Conservation (phyloP, 2,329 filamentous ascomycete species). For the Leptosphaerulina australis region DNA sequence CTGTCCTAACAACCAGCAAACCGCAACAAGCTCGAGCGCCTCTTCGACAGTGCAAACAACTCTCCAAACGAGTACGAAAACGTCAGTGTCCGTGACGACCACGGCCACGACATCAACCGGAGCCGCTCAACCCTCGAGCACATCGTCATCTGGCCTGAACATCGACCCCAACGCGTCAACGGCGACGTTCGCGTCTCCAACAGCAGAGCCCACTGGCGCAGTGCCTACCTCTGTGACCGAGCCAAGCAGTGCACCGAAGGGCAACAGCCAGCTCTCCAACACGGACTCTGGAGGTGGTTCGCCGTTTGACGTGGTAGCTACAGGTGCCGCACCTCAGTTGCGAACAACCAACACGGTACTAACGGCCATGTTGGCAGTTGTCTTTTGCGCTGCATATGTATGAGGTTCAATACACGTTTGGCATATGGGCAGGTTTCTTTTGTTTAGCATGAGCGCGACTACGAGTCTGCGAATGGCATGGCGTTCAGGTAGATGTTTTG, state of each 20-base stretch:
- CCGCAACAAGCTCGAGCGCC: constrained; percentile 23
- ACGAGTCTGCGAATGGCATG: constrained; percentile 9
- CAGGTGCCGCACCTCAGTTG: constrained; percentile 26
- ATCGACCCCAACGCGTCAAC: constrained; percentile 25
- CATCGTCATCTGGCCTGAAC: constrained; percentile 17
- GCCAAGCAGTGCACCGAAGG: constrained; percentile 23
- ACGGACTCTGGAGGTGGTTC: constrained; percentile 52
- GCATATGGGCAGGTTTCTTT: not conserved
- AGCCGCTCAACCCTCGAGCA: constrained; percentile 2
- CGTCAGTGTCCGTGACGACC: constrained; percentile 12
- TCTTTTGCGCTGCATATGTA: not conserved
- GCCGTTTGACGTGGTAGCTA: constrained; percentile 50
- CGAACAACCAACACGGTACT: not conserved
- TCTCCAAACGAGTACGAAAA: constrained; percentile 20
- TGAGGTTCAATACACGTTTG: not conserved
- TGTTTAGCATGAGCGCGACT: constrained; percentile 6
- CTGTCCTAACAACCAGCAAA: constrained; percentile 45
- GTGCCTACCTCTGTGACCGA: not conserved
- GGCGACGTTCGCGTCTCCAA: constrained; percentile 12
- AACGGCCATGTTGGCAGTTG: not conserved
- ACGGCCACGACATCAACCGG: constrained; percentile 6
- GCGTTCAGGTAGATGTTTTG: constrained; percentile 29
- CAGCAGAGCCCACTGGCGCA: constrained; percentile 15
- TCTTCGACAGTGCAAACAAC: constrained; percentile 9
- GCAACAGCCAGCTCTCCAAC: constrained; percentile 42